Evolutionary conservation across 2,329 filamentous ascomycete genomes (phyloP), one percentile per base, ranked within the genome.

Genomic region (Fusarium napiforme): DNA sequence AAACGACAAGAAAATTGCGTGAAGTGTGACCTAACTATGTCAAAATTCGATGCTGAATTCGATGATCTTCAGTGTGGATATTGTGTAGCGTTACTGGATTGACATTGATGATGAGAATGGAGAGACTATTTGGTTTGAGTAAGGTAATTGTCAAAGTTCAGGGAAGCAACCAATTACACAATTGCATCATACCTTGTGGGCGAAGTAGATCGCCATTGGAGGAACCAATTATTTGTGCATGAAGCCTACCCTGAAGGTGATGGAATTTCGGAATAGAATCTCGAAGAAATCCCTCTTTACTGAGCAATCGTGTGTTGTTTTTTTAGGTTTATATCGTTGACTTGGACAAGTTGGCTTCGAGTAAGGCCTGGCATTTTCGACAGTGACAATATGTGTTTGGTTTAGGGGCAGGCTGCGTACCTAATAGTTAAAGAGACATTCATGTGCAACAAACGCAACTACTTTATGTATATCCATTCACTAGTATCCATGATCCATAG

Each of bases 151-250:
- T 43, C 63, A 16, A 26, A 42, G 60, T 69, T 69, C 10, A 52
- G 53, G 47, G 32, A 49, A 26, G 37, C 32, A 69, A 67, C 76
- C 76, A 78, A 78, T 78, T 72, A 73, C 64, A 70, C 61, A 64
- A 74, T 74, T 72, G 69, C 75, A 76, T 75, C 73, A 73, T 74
- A 64, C 62, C 64, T 64, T 73, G 74, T 75, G 65, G 75, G 71
- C 56, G 73, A 66, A 61, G 60, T 50, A 71, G 68, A 65, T 76
- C 72, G 60, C 62, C 56, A 77, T 78, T 78, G 76, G 76, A 71
- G 60, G 53, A 60, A 55, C 75, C 73, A 75, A 75, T 75, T 73
- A 75, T 36, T 30, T 58, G 32, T 60, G 16, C 26, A 34, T 37
- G 23, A 9, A 55, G 37, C 37, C 34, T 71, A 71, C 67, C 66